Conservation (phyloP, 2,329 filamentous ascomycete species). For the Decorospora gaudefroyi region DNA sequence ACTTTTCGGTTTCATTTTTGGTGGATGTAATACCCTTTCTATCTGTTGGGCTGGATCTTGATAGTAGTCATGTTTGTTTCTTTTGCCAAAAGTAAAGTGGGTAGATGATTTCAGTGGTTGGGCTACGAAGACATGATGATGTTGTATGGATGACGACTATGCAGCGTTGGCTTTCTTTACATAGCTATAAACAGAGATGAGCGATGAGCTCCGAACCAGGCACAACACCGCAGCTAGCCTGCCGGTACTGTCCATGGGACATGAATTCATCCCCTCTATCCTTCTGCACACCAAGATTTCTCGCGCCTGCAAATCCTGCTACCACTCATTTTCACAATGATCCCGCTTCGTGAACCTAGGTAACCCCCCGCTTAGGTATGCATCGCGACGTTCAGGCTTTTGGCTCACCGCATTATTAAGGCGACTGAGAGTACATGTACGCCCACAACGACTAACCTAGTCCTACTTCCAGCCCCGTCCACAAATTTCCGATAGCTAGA, state of each 20-base stretch:
- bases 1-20: constrained; percentile 28
- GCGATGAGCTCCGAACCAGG: not conserved
- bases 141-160: constrained; percentile 14
- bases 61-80: constrained; percentile 10
- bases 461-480: no score
- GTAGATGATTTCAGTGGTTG: constrained; percentile 15
- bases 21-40: constrained; percentile 37
- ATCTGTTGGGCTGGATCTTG: constrained; percentile 16
- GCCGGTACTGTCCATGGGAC: not conserved
- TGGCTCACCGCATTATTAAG: no score
- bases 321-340: no score
- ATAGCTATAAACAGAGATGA: not conserved
- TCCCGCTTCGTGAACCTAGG: no score
- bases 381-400: no score
- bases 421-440: no score
- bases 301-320: no score
- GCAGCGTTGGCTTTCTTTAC: constrained; percentile 16
- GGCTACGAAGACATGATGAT: constrained; percentile 22
- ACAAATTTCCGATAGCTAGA: no score
- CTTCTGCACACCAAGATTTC: no score
- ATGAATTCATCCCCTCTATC: not conserved
- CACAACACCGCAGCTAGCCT: not conserved
- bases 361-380: no score
- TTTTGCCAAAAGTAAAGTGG: constrained; percentile 18
- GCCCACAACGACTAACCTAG: no score